Percentiles rank a stretch among this genome's conserved stretches.
phyloP scores from a whole-genome alignment of 164 flowering plant genomes.

The Buxus sempervirens region DNA sequence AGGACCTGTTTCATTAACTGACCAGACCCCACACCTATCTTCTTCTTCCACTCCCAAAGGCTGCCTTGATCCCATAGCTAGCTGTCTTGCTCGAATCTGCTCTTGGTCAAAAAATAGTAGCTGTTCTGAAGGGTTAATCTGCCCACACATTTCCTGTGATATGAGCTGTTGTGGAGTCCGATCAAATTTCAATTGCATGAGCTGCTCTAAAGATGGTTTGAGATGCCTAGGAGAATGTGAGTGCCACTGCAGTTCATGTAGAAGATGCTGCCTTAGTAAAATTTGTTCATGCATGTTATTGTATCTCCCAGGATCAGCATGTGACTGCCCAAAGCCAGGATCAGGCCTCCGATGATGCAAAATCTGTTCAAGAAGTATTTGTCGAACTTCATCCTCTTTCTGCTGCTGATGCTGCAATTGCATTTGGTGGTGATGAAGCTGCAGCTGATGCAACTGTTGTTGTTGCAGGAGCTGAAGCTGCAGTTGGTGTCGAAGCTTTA shows the following conservation, averaged over 20 bases:
- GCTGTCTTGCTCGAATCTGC: constrained; percentile 48
- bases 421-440: constrained; percentile 24
- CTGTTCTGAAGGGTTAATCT: constrained; percentile 49
- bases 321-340: constrained; percentile 45
- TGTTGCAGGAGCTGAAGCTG: constrained; percentile 23
- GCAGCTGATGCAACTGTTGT: constrained; percentile 27
- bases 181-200: constrained; percentile 53
- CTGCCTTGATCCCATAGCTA: constrained; percentile 56
- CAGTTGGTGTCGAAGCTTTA: constrained; percentile 31
- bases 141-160: constrained; percentile 48
- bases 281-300: constrained; percentile 44
- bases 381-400: constrained; percentile 61
- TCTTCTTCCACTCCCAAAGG: constrained; percentile 48
- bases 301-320: constrained; percentile 41
- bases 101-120: constrained; percentile 56
- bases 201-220: constrained; percentile 55
- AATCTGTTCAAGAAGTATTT: constrained; percentile 57
- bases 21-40: constrained; percentile 63
- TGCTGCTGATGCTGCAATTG: constrained; percentile 55
- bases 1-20: constrained; percentile 43
- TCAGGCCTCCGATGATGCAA: constrained; percentile 49
- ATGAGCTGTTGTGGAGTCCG: constrained; percentile 42
- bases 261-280: constrained; percentile 48
- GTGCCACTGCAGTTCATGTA: constrained; percentile 53
- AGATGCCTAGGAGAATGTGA: constrained; percentile 46